A percentile compares a stretch with the other conserved stretches of the same genome.
phyloP scores from a whole-genome alignment of 2,329 filamentous ascomycete species.

The Fusarium lyarnte region DNA sequence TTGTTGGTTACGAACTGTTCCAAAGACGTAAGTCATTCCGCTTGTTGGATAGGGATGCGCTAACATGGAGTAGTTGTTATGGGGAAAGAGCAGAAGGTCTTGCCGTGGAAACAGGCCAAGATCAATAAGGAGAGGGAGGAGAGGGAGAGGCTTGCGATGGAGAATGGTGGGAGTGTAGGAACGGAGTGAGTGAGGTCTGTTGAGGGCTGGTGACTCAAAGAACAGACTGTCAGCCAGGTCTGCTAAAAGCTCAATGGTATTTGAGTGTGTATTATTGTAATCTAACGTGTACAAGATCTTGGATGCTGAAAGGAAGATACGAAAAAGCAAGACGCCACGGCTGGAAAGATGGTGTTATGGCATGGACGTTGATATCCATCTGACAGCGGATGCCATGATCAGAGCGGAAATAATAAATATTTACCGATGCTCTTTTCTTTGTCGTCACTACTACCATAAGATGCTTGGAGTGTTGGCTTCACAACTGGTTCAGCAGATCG shows the following conservation, averaged over 20 bases:
- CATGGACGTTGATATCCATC: not conserved
- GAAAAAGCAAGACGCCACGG: not conserved
- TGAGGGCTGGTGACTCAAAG: not conserved
- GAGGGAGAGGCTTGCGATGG: not conserved
- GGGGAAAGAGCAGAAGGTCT: conserved; percentile 43
- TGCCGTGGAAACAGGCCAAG: conserved; percentile 16
- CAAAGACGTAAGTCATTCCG: conserved; percentile 55
- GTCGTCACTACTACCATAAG: not conserved
- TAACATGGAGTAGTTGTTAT: conserved; percentile 42
- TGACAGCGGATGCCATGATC: not conserved
- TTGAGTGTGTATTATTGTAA: not conserved
- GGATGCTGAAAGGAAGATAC: not conserved
- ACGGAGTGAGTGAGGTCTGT: not conserved
- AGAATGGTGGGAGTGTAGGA: not conserved
- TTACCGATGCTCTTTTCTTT: not conserved
- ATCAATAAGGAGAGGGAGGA: conserved; percentile 2
- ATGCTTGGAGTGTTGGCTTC: not conserved
- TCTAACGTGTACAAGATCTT: not conserved
- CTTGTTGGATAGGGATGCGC: not conserved
- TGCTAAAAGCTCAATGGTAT: not conserved
- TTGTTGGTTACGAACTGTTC: conserved; percentile 65
- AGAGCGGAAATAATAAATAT: not conserved
- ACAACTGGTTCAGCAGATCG: not conserved
- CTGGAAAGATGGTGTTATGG: not conserved
- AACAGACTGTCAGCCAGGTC: not conserved